Base-by-base conservation (phyloP, 2,329 filamentous ascomycete species). In the Basipetospora sp. region DNA sequence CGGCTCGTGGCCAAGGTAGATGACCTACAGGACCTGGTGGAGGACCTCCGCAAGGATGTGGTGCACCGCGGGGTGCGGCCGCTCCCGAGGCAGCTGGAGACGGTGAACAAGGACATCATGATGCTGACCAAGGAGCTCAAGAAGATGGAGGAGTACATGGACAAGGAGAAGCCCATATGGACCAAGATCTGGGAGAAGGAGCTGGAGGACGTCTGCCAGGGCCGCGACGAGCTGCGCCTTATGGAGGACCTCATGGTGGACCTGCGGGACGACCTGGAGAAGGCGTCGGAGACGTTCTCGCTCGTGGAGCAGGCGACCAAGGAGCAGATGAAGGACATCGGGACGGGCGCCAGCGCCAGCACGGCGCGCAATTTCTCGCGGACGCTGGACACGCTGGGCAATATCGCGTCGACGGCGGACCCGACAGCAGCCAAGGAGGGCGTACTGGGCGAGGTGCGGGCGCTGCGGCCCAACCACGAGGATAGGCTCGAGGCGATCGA, bases 161-260 rank as follows among this genome's bases (percentile, higher is more conserved):
- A 77, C 49, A 74, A 75, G 33, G 90, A 98, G 69, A 94, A 94
- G 58, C 90, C 90, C 0, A 68, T 94, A 41, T 98, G 90, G 88
- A 94, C 86, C 39, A 94, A 94, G 72, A 93, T 96, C 45, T 98
- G 90, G 90, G 88, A 96, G 70, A 87, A 92, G 60, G 87, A 96
- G 57, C 67, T 98, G 32, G 85, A 96, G 57, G 79, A 88, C 37
- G 88, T 98, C 3, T 96, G 90, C 60, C 86, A 93, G 54, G 90
- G 94, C 52, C 77, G 87, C 47, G 88, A 96, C 53, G 78, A 94
- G 57, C 73, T 98, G 48, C 90, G 86, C 35, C 81, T 96, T 67
- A 88, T 94, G 65, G 90, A 98, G 62, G 90, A 96, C 49, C 72
- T 98, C 44, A 80, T 88, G 45, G 76, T 87, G 31, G 90, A 98